Base-by-base conservation (phyloP, 2,329 filamentous ascomycete genomes). In the Diaporthe amygdali region DNA sequence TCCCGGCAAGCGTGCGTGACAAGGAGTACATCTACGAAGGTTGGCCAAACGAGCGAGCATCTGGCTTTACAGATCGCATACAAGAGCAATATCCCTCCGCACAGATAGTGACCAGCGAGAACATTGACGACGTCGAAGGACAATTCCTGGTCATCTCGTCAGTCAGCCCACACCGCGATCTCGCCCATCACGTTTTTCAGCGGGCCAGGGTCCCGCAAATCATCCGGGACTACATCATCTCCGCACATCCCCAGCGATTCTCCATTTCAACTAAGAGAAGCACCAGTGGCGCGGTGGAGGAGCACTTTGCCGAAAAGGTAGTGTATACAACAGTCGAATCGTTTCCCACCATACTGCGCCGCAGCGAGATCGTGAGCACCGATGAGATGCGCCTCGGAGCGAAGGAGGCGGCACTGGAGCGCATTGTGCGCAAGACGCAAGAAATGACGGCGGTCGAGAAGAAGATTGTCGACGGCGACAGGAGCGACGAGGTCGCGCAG, bases 1-100 rank as follows among this genome's bases (percentile, higher is more conserved):
- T 98, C 81, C 94, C 95, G 1, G 78, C 90, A 2, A 92, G 88
- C 61, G 81, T 98, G 27, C 89, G 95, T 66, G 95, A 98, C 81
- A 97, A 97, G 82, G 92, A 96, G 71, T 98, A 94, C 80, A 92
- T 98, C 69, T 97, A 97, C 76, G 94, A 98, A 81, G 95, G 94
- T 0, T 89, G 91, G 2, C 87, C 92, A 0, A 90, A 86, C 8
- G 96, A 98, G 81, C 90, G 93, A 27, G 90, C 94, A 49, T 90
- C 91, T 1, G 91, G 91, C 5, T 98, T 98, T 76, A 94, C 94
- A 1, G 95, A 98, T 79, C 92, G 94, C 63, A 94, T 98, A 89
- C 95, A 97, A 78, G 93, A 95, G 79, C 92, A 97, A 77, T 94
- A 97, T 78, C 96, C 95, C 4, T 86, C 92, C 2, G 95, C 96